A percentile compares a stretch with the other conserved stretches of the same genome.
phyloP scores from a whole-genome alignment of 768 basidiomycete species.

The Candolleomyces aberdarensis region DNA sequence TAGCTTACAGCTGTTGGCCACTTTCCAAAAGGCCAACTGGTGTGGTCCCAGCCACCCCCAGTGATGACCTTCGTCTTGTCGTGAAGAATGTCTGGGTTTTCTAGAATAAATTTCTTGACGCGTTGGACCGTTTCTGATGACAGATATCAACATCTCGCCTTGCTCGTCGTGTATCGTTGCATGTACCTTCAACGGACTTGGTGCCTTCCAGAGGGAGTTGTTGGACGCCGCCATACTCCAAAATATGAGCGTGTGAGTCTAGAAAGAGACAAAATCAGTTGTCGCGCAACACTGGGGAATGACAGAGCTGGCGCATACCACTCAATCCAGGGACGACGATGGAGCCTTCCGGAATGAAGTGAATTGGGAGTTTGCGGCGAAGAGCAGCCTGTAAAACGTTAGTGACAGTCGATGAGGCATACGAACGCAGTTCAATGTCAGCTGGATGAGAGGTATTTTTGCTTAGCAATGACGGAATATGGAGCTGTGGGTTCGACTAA shows the following conservation, averaged over 20 bases:
- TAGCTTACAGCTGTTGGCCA: constrained; percentile 68
- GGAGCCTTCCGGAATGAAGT: constrained; percentile 51
- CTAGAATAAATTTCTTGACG: constrained; percentile 58
- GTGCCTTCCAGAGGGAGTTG: constrained; percentile 65
- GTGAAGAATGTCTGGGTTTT: constrained; percentile 51
- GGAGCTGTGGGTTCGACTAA: constrained; percentile 25
- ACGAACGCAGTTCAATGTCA: constrained; percentile 41
- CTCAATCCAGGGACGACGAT: constrained; percentile 71
- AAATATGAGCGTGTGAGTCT: constrained; percentile 80
- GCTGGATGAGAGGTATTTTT: constrained; percentile 24
- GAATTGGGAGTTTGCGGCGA: constrained; percentile 25
- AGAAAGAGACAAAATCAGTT: background rate
- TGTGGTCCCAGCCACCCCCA: constrained; percentile 93
- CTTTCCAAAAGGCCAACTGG: constrained; percentile 53
- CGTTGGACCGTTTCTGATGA: constrained; percentile 57
- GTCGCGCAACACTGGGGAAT: background rate
- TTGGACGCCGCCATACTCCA: constrained; percentile 71
- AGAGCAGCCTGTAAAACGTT: constrained; percentile 18
- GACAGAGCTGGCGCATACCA: constrained; percentile 41
- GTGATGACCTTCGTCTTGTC: constrained; percentile 63
- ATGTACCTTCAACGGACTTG: constrained; percentile 51
- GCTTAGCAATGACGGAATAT: background rate
- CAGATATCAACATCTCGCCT: background rate
- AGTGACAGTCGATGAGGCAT: constrained; percentile 17
- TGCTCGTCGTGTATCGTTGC: background rate